Percentiles rank a stretch among this genome's conserved stretches.
phyloP scores from a whole-genome alignment of 805 yeast species.

The Tetrapisispora arboricola region DNA sequence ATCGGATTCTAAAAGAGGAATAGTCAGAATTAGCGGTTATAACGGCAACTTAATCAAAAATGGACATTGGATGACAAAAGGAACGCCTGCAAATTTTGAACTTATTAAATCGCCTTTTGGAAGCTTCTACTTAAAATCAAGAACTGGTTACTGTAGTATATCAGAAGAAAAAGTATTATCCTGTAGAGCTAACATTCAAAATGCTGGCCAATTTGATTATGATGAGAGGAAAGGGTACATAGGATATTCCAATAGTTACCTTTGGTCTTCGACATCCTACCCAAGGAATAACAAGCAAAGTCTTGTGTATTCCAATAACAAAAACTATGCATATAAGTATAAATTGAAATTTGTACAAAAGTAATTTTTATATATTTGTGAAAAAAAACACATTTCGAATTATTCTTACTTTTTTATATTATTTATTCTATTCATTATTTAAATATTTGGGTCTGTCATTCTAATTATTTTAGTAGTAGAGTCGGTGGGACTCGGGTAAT shows the following conservation, averaged over 20 bases:
- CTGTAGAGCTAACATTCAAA: constrained; percentile 27
- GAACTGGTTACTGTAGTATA: constrained; percentile 66
- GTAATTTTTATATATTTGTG: not conserved
- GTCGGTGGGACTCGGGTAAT: constrained; percentile 1
- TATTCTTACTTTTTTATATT: not conserved
- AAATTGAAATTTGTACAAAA: constrained; percentile 28
- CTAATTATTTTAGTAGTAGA: constrained; percentile 5
- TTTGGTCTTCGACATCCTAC: constrained; percentile 46
- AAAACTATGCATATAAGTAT: constrained; percentile 30
- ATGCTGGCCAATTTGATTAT: constrained; percentile 49
- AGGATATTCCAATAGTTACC: constrained; percentile 49
- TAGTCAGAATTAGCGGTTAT: constrained; percentile 27
- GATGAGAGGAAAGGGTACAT: constrained; percentile 36
- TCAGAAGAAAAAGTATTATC: constrained; percentile 21
- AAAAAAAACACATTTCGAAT: not conserved
- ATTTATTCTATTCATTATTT: not conserved
- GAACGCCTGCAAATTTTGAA: constrained; percentile 76
- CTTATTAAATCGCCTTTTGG: constrained; percentile 53
- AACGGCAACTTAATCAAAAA: constrained; percentile 58
- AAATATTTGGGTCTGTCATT: constrained; percentile 4
- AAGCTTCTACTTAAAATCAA: constrained; percentile 58
- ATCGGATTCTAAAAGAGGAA: constrained; percentile 18
- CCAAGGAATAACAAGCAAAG: constrained; percentile 41
- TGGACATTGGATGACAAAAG: constrained; percentile 74
- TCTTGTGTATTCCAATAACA: constrained; percentile 32